These are phyloP conservation scores for Lonicera japonica DNA, from an alignment of 129 eudicot genomes.

Conservation along the genomic window DNA sequence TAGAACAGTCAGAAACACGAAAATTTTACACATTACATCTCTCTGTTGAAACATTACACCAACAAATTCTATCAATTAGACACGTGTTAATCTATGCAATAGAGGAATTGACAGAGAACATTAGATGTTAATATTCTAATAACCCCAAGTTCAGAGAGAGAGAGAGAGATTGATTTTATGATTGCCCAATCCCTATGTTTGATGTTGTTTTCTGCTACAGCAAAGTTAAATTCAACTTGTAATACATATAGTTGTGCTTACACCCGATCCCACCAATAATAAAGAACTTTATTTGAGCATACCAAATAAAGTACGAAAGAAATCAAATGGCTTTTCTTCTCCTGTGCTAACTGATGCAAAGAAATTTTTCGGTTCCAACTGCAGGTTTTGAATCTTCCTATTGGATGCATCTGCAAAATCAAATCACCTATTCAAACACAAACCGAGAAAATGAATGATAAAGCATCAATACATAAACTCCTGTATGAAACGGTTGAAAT, in stretches of 20 bases:
- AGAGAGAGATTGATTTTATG: too few species aligned
- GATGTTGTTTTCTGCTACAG: too few species aligned
- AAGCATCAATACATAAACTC: slow-evolving; percentile 7
- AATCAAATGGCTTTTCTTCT: slow-evolving; percentile 88
- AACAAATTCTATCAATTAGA: background rate
- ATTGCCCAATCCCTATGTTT: too few species aligned
- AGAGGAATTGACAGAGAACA: too few species aligned
- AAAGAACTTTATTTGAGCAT: slow-evolving; percentile 17
- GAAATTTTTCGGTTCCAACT: slow-evolving; percentile 41
- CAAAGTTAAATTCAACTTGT: too few species aligned
- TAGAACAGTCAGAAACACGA: slow-evolving; percentile 9
- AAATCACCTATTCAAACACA: slow-evolving; percentile 41
- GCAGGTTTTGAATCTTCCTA: slow-evolving; percentile 41
- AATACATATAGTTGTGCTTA: too few species aligned
- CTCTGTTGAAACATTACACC: background rate
- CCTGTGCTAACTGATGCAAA: slow-evolving; percentile 75
- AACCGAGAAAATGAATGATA: slow-evolving; percentile 29
- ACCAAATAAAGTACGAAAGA: slow-evolving; percentile 74
- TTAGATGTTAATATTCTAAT: too few species aligned
- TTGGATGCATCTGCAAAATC: slow-evolving; percentile 66
- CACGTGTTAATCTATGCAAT: too few species aligned
- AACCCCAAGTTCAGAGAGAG: too few species aligned
- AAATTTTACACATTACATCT: background rate
- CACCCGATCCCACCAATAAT: background rate
- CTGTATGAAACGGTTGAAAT: background rate